Conservation (phyloP, 1,284 basidiomycete genomes). For the Neolentinus lepideus region DNA sequence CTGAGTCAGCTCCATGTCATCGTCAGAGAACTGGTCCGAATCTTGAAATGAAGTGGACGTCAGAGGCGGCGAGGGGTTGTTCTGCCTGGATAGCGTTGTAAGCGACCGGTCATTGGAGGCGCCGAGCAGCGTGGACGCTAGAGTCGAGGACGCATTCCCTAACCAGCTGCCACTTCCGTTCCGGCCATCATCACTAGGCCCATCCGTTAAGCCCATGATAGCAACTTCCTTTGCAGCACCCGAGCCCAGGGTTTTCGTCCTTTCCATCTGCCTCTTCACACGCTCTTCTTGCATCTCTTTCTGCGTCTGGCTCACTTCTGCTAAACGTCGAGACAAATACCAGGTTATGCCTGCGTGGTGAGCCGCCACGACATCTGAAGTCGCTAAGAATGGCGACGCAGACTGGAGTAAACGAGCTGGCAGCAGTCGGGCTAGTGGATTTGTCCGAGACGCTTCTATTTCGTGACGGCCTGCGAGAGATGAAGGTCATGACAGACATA, state of each 20-base stretch:
- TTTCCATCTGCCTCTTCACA: slow-evolving; percentile 73
- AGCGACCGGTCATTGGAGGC: no score
- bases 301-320: slow-evolving; percentile 71
- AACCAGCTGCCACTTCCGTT: slow-evolving; percentile 43
- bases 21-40: slow-evolving; percentile 43
- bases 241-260: slow-evolving; percentile 73
- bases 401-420: slow-evolving; percentile 60
- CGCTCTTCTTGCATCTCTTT: slow-evolving; percentile 87
- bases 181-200: slow-evolving; percentile 17
- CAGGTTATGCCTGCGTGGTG: slow-evolving; percentile 83
- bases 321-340: slow-evolving; percentile 75
- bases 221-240: slow-evolving; percentile 52
- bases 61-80: slow-evolving; percentile 12
- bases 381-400: slow-evolving; percentile 33
- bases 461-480: slow-evolving; percentile 51
- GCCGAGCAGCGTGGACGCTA: slow-evolving; percentile 56
- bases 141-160: slow-evolving; percentile 53
- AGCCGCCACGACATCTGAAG: slow-evolving; percentile 69
- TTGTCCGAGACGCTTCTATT: slow-evolving; percentile 50
- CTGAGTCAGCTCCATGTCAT: slow-evolving; percentile 68
- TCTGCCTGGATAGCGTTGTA: slow-evolving; percentile 18
- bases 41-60: slow-evolving; percentile 30
- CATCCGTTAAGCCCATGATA: slow-evolving; percentile 25
- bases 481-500: neutral
- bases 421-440: slow-evolving; percentile 57